A percentile compares a stretch with the other conserved stretches of the same genome.
Conservation (phyloP, 2,329 filamentous ascomycete genomes). For the Trichoderma breve region DNA sequence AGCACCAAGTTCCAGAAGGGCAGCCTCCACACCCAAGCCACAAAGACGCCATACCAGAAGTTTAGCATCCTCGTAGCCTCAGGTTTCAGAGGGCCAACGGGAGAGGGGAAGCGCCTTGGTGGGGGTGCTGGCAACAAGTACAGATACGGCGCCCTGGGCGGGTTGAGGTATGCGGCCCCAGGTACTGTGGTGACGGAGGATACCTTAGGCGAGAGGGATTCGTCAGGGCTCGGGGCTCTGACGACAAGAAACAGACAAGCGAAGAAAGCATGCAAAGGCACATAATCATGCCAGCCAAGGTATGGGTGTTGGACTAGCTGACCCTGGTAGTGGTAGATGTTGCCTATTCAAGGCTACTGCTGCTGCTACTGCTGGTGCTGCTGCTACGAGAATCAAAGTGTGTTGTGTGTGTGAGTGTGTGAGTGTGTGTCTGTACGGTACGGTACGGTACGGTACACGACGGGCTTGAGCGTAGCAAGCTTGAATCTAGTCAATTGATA, state of each 20-base stretch:
- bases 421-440: not conserved
- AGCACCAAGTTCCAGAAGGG: conserved; percentile 12
- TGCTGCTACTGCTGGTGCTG: not conserved
- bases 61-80: conserved; percentile 2
- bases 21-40: conserved; percentile 13
- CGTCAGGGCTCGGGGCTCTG: conserved; percentile 5
- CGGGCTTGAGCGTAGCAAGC: not conserved
- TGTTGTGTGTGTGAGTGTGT: too few species aligned
- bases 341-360: not conserved
- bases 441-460: not conserved
- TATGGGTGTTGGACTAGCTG: not conserved
- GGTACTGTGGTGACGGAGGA: not conserved
- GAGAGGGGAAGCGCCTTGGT: not conserved
- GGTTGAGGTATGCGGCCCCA: not conserved
- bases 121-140: not conserved
- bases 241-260: not conserved
- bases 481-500: not conserved
- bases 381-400: not conserved
- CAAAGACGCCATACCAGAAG: conserved; percentile 7
- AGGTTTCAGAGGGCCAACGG: conserved; percentile 1
- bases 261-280: not conserved
- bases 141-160: not conserved
- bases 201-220: not conserved
- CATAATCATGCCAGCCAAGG: not conserved
- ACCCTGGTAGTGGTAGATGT: not conserved